phyloP scores from a whole-genome alignment of 768 basidiomycete species.

The Rhizopogon vinicolor region DNA sequence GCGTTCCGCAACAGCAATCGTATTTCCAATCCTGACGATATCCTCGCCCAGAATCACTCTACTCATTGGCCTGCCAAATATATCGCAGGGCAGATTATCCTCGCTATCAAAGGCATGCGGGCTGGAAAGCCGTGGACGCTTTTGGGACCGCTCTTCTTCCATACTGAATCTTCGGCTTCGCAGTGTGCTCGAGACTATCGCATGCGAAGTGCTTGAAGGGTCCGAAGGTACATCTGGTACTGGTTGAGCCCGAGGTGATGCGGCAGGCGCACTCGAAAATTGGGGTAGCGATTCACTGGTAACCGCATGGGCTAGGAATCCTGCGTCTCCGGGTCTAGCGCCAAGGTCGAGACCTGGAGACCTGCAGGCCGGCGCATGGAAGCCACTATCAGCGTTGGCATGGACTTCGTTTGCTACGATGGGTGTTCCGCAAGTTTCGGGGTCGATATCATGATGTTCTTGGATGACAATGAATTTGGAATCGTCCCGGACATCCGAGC shows the following conservation, averaged over 20 bases:
- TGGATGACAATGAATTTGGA: neutral
- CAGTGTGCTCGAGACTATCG: conserved; percentile 1
- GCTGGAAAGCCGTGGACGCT: conserved; percentile 19
- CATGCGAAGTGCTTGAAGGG: conserved; percentile 1
- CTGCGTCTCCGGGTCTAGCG: neutral
- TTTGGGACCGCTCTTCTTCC: conserved; percentile 24
- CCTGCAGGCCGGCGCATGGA: neutral
- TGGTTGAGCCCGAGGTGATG: neutral
- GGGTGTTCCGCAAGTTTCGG: neutral
- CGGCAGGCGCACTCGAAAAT: neutral
- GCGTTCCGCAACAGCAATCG: neutral
- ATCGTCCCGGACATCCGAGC: conserved; percentile 1
- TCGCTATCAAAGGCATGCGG: conserved; percentile 9
- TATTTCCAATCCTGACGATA: neutral
- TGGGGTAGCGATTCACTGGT: neutral
- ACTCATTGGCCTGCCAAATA: conserved; percentile 8
- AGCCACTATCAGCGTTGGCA: neutral
- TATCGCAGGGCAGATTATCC: conserved; percentile 2
- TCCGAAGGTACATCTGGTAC: neutral
- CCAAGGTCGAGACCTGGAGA: neutral
- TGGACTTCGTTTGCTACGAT: neutral
- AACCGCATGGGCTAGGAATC: neutral
- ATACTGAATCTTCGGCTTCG: conserved; percentile 13
- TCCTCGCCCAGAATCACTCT: neutral
- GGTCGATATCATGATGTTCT: neutral